Evolutionary conservation across 1,284 basidiomycete species (phyloP).

Genomic region (Rhodotorula mucilaginosa): DNA sequence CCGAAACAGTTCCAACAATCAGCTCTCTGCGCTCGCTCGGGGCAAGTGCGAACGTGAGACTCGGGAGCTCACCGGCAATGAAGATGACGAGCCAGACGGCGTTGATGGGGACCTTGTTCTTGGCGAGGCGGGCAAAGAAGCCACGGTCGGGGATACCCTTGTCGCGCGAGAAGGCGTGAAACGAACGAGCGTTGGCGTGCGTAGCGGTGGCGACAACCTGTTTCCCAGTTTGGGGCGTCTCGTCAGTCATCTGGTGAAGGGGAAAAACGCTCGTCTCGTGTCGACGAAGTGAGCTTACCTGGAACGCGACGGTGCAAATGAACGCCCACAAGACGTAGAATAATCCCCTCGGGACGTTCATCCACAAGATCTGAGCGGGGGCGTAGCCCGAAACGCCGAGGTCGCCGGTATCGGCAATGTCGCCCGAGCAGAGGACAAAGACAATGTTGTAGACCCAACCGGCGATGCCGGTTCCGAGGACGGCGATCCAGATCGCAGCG

Average conservation of each 20-base stretch:
- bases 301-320: conserved; percentile 33
- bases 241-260: conserved; percentile 31
- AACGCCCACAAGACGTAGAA: conserved; percentile 69
- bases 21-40: neutral
- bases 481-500: conserved; percentile 74
- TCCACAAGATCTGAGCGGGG: conserved; percentile 51
- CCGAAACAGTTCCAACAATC: neutral
- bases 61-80: conserved; percentile 51
- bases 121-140: conserved; percentile 65
- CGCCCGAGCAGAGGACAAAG: conserved; percentile 37
- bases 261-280: conserved; percentile 62
- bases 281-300: conserved; percentile 40
- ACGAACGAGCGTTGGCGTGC: conserved; percentile 80
- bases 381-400: conserved; percentile 29
- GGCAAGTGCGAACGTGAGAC: too few species aligned
- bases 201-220: conserved; percentile 57
- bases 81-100: conserved; percentile 76
- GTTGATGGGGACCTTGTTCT: conserved; percentile 71
- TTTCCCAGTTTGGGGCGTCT: too few species aligned
- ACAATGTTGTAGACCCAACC: conserved; percentile 52
- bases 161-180: conserved; percentile 88
- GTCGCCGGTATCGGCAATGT: conserved; percentile 26
- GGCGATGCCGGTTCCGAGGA: conserved; percentile 75
- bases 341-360: conserved; percentile 59
- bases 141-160: conserved; percentile 62